These are phyloP conservation scores for Leptographium lundbergii DNA, from an alignment of 2,329 filamentous ascomycete species.

Conservation along the genomic window DNA sequence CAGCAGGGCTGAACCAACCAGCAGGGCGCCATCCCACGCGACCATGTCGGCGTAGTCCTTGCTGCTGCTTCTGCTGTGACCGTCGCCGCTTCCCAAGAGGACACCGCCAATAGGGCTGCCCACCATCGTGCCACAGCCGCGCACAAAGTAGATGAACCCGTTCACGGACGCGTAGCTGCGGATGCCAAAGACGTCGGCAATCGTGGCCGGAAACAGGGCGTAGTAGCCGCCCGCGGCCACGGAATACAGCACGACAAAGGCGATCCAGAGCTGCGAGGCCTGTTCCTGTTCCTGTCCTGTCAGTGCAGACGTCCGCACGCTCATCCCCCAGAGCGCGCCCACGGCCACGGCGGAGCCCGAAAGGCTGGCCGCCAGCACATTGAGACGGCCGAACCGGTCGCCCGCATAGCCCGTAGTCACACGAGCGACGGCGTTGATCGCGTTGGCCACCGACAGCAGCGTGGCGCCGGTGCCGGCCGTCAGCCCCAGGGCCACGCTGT, in stretches of 20 bases:
- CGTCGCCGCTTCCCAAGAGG: conserved; percentile 20
- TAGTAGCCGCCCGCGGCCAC: conserved; percentile 30
- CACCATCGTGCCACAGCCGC: conserved; percentile 29
- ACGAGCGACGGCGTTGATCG: conserved; percentile 30
- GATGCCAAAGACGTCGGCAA: conserved; percentile 35
- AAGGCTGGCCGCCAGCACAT: conserved; percentile 24
- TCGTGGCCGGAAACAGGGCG: conserved; percentile 30
- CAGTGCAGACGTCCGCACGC: conserved; percentile 2
- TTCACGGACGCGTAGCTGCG: conserved; percentile 33
- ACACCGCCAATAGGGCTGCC: conserved; percentile 30
- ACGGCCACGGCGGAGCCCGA: conserved; percentile 5
- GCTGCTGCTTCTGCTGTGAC: conserved; percentile 13
- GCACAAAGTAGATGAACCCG: conserved; percentile 31
- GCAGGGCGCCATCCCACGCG: conserved; percentile 27
- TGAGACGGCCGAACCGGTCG: conserved; percentile 33
- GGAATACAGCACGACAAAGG: conserved; percentile 29
- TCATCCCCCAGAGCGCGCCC: conserved; percentile 10
- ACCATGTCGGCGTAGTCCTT: conserved; percentile 23
- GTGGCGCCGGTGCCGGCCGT: conserved; percentile 26
- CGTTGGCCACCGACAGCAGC: conserved; percentile 31
- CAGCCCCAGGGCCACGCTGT: conserved; percentile 30
- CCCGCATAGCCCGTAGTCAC: conserved; percentile 30
- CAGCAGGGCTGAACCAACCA: conserved; percentile 25
- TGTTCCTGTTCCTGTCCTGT: not conserved
- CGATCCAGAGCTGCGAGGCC: conserved; percentile 9